A percentile compares a stretch with the other conserved stretches of the same genome.
Conservation (phyloP, 768 basidiomycete genomes). For the Rickenella mellea region DNA sequence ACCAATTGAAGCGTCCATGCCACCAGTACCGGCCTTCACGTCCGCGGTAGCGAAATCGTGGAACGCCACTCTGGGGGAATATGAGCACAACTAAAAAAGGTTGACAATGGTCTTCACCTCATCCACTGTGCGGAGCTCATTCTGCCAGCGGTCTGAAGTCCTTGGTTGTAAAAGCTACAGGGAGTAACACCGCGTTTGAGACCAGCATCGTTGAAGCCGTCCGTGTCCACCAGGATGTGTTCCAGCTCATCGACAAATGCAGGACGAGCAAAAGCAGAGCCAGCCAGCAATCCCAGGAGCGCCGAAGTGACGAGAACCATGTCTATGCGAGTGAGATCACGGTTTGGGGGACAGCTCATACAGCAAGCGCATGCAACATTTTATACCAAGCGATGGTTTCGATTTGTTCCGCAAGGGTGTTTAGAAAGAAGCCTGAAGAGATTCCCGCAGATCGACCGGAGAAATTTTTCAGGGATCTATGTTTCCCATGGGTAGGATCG, state of each 20-base stretch:
- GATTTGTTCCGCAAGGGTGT: too few species aligned
- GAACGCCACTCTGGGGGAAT: constrained; percentile 22
- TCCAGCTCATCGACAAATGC: background rate
- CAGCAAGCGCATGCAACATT: too few species aligned
- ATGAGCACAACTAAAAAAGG: background rate
- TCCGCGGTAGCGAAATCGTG: constrained; percentile 43
- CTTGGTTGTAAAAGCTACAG: background rate
- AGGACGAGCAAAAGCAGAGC: too few species aligned
- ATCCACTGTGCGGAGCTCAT: background rate
- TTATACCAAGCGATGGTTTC: too few species aligned
- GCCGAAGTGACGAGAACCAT: too few species aligned
- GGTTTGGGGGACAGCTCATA: too few species aligned
- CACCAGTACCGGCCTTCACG: constrained; percentile 34
- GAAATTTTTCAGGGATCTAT: too few species aligned
- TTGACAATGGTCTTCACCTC: background rate
- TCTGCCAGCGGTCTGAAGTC: background rate
- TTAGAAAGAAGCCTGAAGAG: too few species aligned
- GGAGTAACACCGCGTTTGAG: background rate
- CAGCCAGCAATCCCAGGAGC: too few species aligned
- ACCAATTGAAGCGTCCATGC: constrained; percentile 40
- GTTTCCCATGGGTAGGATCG: too few species aligned
- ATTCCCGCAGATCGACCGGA: too few species aligned
- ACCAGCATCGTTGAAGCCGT: background rate
- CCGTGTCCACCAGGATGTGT: background rate
- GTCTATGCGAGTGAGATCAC: too few species aligned